Evolutionary conservation across 345 rosid genomes (phyloP), one percentile per base, ranked within the genome.

Genomic region (Kandelia obovata): DNA sequence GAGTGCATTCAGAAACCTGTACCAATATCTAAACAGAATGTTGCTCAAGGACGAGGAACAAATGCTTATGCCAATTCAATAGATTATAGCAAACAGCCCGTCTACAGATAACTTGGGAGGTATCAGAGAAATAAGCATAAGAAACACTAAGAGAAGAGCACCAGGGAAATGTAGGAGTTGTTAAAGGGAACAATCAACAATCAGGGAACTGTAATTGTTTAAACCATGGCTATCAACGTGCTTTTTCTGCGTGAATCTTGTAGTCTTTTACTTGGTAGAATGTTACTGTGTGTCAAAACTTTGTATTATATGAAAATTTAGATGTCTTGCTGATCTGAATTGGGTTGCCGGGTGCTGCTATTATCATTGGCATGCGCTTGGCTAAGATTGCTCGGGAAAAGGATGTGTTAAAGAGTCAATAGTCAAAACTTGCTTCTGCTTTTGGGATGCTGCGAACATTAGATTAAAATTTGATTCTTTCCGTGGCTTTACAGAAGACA

Each of bases 1-100:
- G 80, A 72, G 26, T 58, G 37, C n/a, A 27, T 70, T 65, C 75
- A 66, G 67, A 66, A 69, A 72, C 77, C 77, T 43, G 83, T 65
- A 35, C 61, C 69, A 25, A 82, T 69, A 66, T 60, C 52, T 51
- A 66, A 63, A 53, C 75, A 66, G 67, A 66, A 53, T 65, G 25
- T 23, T 20, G 64, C 23, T 71, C 53, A 37, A 34, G 69, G 56
- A 62, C 71, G 62, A 27, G 72, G 53, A 69, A 75, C 65, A 26
- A 32, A 39, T 60, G 53, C 56, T 51, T 56, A 53, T 57, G 26
- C 71, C 47, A 66, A 34, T 65, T 55, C 71, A 47, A 39, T 51
- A 39, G 2, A 27, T 55, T 32, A 21, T 66, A 11, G 72, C 51
- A 27, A 57, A 59, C 56, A 49, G n/a, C 52, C 10, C 37, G 52